These are phyloP conservation scores for Medicago ruthenica DNA, from an alignment of 306 rosid genomes.

Conservation along the genomic window DNA sequence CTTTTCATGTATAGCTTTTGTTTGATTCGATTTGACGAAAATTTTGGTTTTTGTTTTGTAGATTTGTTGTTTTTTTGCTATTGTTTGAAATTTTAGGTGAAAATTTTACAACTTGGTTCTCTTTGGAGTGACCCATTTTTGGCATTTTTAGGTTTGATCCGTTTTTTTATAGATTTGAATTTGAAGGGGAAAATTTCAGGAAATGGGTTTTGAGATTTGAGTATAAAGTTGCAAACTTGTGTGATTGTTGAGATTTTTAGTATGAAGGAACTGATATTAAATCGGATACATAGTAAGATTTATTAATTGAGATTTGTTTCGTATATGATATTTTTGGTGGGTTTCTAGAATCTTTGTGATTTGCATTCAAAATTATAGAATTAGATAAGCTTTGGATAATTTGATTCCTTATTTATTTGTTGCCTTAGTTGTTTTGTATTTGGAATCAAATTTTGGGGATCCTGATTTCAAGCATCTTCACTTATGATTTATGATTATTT, in stretches of 20 bases:
- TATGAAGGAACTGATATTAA: no score
- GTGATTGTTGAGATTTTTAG: no score
- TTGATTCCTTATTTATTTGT: conserved; percentile 15
- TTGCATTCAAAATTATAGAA: not conserved
- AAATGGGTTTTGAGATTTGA: not conserved
- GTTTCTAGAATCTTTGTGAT: not conserved
- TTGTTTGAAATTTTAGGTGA: not conserved
- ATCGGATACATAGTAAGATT: no score
- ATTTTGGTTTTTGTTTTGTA: not conserved
- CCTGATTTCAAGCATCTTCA: no score
- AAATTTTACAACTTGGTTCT: not conserved
- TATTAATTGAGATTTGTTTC: no score
- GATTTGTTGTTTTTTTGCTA: not conserved
- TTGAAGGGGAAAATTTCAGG: not conserved
- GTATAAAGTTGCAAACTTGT: no score
- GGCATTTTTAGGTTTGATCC: no score
- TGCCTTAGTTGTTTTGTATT: conserved; percentile 4
- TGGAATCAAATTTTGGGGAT: conserved; percentile 12
- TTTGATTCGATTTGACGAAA: not conserved
- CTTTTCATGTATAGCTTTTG: conserved; percentile 26
- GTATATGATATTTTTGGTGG: no score
- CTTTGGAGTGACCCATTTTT: no score
- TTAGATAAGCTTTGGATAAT: not conserved
- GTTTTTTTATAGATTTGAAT: no score
- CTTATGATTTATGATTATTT: no score